Percentiles rank a stretch among this genome's conserved stretches.
Evolutionary conservation across 768 basidiomycete genomes (phyloP).

Genomic region (Kondoa malvinella): DNA sequence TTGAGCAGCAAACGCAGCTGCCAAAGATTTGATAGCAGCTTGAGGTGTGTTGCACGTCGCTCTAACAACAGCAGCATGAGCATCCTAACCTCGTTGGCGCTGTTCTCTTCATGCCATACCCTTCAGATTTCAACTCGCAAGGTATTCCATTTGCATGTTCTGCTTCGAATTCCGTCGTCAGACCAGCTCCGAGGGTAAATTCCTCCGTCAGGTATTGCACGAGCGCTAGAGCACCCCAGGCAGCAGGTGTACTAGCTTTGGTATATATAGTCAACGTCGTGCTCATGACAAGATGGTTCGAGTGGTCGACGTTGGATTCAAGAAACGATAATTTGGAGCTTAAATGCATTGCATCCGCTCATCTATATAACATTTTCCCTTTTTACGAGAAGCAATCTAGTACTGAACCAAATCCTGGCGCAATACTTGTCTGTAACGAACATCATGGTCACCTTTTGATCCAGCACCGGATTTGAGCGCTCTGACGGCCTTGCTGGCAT

Average conservation of each 20-base stretch:
- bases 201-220: background rate
- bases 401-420: background rate
- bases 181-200: background rate
- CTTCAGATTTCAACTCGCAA: background rate
- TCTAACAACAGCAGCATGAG: background rate
- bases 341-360: background rate
- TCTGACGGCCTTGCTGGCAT: slow-evolving; percentile 18
- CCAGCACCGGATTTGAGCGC: slow-evolving; percentile 13
- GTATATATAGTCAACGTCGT: background rate
- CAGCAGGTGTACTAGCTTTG: background rate
- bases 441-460: background rate
- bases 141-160: background rate
- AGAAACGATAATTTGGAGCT: too few species aligned
- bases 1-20: slow-evolving; percentile 14
- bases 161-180: background rate
- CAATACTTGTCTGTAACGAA: background rate
- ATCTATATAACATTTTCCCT: background rate
- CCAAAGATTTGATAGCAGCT: slow-evolving; percentile 19
- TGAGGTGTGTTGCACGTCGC: slow-evolving; percentile 8
- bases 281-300: too few species aligned
- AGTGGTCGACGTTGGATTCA: too few species aligned
- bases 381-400: slow-evolving; percentile 1
- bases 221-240: background rate
- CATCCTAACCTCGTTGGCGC: background rate
- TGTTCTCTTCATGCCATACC: background rate